phyloP scores from a whole-genome alignment of 306 rosid species.

The Glycyrrhiza uralensis region DNA sequence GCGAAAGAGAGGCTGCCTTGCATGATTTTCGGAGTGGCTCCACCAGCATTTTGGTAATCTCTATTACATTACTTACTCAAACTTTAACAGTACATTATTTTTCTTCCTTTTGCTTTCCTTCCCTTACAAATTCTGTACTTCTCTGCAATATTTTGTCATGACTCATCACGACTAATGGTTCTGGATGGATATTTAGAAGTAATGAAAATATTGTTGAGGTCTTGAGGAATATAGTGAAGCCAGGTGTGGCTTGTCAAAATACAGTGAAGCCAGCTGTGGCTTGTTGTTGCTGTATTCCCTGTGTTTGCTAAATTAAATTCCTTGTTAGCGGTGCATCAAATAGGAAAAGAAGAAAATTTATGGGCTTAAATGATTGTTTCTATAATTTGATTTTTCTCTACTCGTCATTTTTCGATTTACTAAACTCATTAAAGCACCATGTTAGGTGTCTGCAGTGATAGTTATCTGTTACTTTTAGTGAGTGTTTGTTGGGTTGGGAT shows the following conservation, averaged over 20 bases:
- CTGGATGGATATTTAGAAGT: not conserved
- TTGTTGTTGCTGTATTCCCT: not conserved
- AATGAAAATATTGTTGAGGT: not conserved
- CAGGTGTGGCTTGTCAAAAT: not conserved
- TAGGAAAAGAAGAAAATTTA: not conserved
- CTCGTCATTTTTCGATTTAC: not conserved
- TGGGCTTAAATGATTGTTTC: not conserved
- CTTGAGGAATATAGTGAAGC: not conserved
- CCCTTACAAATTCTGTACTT: not conserved
- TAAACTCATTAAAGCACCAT: not conserved
- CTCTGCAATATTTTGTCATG: not conserved
- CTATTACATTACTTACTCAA: not conserved
- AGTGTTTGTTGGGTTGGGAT: not conserved
- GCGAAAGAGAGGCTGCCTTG: slow-evolving; percentile 82
- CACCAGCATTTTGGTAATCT: slow-evolving; percentile 70
- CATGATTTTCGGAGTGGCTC: slow-evolving; percentile 71
- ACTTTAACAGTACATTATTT: not conserved
- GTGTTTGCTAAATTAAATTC: not conserved
- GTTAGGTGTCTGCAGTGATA: not conserved
- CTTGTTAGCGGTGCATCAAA: not conserved
- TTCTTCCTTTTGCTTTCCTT: not conserved
- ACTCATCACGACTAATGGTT: not conserved
- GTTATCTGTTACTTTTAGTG: not conserved
- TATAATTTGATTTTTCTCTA: not conserved
- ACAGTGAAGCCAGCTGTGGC: slow-evolving; percentile 4